phyloP scores from a whole-genome alignment of 192 early-diverging fungal species.

The Podila epicladia region DNA sequence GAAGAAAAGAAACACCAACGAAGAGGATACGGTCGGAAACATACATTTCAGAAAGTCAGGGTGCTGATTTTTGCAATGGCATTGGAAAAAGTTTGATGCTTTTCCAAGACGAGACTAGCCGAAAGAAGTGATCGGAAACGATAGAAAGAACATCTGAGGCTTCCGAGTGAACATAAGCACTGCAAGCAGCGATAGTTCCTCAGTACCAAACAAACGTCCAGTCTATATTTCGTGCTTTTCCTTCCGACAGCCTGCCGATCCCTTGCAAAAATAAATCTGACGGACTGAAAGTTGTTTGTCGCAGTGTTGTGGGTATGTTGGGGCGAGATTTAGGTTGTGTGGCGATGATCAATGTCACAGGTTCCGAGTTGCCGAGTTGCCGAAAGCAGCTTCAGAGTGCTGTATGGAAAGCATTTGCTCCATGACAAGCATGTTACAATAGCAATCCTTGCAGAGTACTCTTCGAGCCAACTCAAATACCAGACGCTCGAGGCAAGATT shows the following conservation, averaged over 20 bases:
- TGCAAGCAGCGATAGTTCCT: neutral
- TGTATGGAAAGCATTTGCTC: too few relatives aligned
- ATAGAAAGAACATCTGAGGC: neutral
- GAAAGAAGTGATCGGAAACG: neutral
- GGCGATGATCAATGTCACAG: neutral
- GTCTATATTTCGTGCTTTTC: too few relatives aligned
- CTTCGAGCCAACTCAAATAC: too few relatives aligned
- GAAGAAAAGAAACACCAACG: neutral
- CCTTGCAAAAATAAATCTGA: conserved; percentile 18
- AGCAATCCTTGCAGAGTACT: too few relatives aligned
- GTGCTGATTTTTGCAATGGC: conserved; percentile 28
- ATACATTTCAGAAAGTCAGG: conserved; percentile 52
- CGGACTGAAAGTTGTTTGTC: conserved; percentile 3
- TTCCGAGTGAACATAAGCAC: too few relatives aligned
- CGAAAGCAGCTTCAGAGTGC: too few relatives aligned
- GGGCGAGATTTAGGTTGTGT: neutral
- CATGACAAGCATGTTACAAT: too few relatives aligned
- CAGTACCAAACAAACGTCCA: neutral
- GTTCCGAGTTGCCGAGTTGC: too few relatives aligned
- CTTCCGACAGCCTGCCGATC: neutral
- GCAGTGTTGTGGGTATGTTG: neutral
- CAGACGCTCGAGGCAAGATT: too few relatives aligned
- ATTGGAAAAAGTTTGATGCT: conserved; percentile 18
- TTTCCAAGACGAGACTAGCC: neutral
- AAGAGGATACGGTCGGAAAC: conserved; percentile 16